These are phyloP conservation scores for Asterophora parasitica DNA, from an alignment of 768 basidiomycete species.

Conservation along the genomic window DNA sequence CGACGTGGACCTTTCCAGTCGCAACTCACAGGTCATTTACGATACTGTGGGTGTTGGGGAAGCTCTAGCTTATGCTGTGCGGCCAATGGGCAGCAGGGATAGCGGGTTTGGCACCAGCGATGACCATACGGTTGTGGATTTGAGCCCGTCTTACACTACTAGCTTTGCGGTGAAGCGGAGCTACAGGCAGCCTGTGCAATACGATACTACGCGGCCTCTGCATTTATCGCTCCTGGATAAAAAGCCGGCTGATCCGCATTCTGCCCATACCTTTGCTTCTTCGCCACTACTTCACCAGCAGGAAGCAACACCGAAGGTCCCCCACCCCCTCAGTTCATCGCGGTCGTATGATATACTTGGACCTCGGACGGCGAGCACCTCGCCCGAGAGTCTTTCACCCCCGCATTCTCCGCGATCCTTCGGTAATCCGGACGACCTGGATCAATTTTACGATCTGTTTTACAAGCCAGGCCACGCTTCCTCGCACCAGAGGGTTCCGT, in stretches of 20 bases:
- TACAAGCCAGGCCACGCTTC: conserved; percentile 41
- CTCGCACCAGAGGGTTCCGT: conserved; percentile 11
- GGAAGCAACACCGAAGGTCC: conserved; percentile 7
- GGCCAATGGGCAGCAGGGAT: conserved; percentile 24
- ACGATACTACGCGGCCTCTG: conserved; percentile 29
- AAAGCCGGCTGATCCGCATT: conserved; percentile 13
- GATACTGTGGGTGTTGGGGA: conserved; percentile 61
- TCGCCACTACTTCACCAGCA: conserved; percentile 16
- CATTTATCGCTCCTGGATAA: conserved; percentile 17
- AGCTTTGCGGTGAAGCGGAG: conserved; percentile 7
- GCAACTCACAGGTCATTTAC: conserved; percentile 32
- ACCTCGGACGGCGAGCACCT: conserved; percentile 11
- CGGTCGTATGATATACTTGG: conserved; percentile 4
- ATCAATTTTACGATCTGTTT: conserved; percentile 73
- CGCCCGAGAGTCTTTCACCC: conserved; percentile 30
- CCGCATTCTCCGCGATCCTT: conserved; percentile 49
- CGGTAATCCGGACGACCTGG: conserved; percentile 59
- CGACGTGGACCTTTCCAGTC: conserved; percentile 5
- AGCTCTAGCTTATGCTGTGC: conserved; percentile 47
- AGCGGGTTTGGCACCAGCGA: conserved; percentile 49
- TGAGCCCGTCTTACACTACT: conserved; percentile 6
- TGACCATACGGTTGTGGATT: conserved; percentile 22
- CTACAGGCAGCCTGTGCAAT: conserved; percentile 30
- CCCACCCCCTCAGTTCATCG: background rate
- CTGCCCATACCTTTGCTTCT: conserved; percentile 21